Evolutionary conservation across 768 basidiomycete genomes (phyloP).

Genomic region (Boletus pseudo-olivaceus): DNA sequence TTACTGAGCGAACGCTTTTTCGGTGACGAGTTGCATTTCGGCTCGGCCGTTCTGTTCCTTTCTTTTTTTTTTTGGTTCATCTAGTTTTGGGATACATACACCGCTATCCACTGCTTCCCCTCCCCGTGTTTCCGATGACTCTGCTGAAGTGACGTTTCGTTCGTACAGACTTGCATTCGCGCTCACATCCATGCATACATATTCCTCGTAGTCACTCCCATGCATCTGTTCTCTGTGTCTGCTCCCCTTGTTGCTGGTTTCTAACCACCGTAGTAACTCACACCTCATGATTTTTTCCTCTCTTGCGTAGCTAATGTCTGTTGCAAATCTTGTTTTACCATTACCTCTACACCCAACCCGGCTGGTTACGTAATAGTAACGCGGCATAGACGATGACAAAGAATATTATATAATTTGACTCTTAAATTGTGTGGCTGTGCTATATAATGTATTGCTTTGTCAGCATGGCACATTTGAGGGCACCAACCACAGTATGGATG

Average conservation of each 20-base stretch:
- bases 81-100: slow-evolving; percentile 17
- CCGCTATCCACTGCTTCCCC: slow-evolving; percentile 13
- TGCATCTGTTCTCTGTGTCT: slow-evolving; percentile 17
- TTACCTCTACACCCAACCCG: background rate
- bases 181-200: slow-evolving; percentile 24
- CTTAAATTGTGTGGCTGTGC: slow-evolving; percentile 7
- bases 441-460: slow-evolving; percentile 15
- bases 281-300: background rate
- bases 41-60: slow-evolving; percentile 10
- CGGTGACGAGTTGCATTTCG: slow-evolving; percentile 4
- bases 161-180: slow-evolving; percentile 26
- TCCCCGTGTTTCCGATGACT: slow-evolving; percentile 8
- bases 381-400: background rate
- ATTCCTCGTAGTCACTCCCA: slow-evolving; percentile 15
- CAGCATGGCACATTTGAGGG: slow-evolving; percentile 19
- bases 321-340: slow-evolving; percentile 2
- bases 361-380: background rate
- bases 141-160: slow-evolving; percentile 19
- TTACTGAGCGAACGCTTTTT: slow-evolving; percentile 42
- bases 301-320: slow-evolving; percentile 20
- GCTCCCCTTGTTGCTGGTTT: slow-evolving; percentile 12
- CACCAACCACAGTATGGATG: slow-evolving; percentile 7
- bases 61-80: slow-evolving; percentile 19
- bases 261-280: slow-evolving; percentile 1
- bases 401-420: background rate